phyloP scores from a whole-genome alignment of 257 asterid species.

The Solanum sejunctum region DNA sequence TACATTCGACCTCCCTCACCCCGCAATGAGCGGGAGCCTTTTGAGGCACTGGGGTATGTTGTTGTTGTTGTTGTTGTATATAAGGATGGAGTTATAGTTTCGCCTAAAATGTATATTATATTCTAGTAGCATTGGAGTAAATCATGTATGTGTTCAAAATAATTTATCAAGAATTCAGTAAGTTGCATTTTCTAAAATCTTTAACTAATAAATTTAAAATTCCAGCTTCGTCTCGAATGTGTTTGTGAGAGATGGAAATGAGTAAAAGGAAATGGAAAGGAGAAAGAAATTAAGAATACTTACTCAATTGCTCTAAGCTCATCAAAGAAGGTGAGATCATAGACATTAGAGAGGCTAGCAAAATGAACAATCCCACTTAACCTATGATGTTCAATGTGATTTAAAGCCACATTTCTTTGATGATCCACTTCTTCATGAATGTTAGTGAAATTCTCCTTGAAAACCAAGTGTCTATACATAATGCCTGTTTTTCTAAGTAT shows the following conservation, averaged over 20 bases:
- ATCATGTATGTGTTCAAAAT: neutral
- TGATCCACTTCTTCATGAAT: constrained; percentile 54
- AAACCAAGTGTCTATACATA: constrained; percentile 80
- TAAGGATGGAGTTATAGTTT: neutral
- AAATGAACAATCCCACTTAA: constrained; percentile 85
- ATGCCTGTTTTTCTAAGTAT: constrained; percentile 58
- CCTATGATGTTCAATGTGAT: constrained; percentile 83
- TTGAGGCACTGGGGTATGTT: no score
- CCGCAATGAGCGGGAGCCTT: no score
- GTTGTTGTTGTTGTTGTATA: no score
- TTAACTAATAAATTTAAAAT: neutral
- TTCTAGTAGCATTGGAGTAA: neutral
- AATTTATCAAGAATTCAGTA: neutral
- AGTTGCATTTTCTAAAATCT: neutral
- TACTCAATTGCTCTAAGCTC: constrained; percentile 70
- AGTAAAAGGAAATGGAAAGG: neutral
- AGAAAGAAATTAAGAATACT: constrained; percentile 8
- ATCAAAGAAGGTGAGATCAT: constrained; percentile 73
- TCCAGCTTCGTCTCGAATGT: neutral
- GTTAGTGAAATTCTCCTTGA: constrained; percentile 70
- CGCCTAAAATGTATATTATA: neutral
- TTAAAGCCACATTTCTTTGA: constrained; percentile 72
- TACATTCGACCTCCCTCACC: no score
- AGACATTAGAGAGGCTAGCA: constrained; percentile 64
- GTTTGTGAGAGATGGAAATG: neutral